Conservation (phyloP, 768 basidiomycete genomes). For the Lentinula sp. region DNA sequence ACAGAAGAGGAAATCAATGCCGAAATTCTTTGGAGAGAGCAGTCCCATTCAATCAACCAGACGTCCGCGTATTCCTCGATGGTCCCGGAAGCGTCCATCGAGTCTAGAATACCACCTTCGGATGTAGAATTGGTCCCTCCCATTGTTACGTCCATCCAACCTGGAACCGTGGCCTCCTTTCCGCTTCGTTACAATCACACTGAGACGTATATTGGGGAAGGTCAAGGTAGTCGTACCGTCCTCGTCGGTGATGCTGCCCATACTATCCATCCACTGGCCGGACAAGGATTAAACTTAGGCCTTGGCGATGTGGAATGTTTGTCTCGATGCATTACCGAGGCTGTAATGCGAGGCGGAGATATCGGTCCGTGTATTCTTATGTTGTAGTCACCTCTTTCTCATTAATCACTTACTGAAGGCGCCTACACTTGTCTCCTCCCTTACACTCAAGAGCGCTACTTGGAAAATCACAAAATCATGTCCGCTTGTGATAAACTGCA, state of each 20-base stretch:
- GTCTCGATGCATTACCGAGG: conserved; percentile 52
- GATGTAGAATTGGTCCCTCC: conserved; percentile 70
- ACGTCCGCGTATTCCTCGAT: conserved; percentile 59
- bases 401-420: conserved; percentile 32
- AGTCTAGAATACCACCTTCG: conserved; percentile 49
- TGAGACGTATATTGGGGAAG: conserved; percentile 79
- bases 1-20: conserved; percentile 42
- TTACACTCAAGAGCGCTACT: conserved; percentile 78
- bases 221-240: conserved; percentile 60
- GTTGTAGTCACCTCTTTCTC: not conserved
- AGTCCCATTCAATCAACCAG: conserved; percentile 57
- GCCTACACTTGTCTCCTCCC: conserved; percentile 68
- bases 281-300: conserved; percentile 95
- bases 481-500: conserved; percentile 85
- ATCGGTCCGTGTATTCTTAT: conserved; percentile 49
- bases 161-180: conserved; percentile 79
- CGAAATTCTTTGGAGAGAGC: conserved; percentile 71
- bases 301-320: conserved; percentile 79
- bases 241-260: conserved; percentile 97
- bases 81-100: conserved; percentile 13
- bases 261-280: conserved; percentile 90
- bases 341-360: conserved; percentile 66
- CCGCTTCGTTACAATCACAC: conserved; percentile 85
- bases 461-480: conserved; percentile 82
- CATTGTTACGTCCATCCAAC: conserved; percentile 62